A percentile compares a stretch with the other conserved stretches of the same genome.
Evolutionary conservation across 192 early-diverging fungal species (phyloP).

Genomic region (Funneliformis geosporum): DNA sequence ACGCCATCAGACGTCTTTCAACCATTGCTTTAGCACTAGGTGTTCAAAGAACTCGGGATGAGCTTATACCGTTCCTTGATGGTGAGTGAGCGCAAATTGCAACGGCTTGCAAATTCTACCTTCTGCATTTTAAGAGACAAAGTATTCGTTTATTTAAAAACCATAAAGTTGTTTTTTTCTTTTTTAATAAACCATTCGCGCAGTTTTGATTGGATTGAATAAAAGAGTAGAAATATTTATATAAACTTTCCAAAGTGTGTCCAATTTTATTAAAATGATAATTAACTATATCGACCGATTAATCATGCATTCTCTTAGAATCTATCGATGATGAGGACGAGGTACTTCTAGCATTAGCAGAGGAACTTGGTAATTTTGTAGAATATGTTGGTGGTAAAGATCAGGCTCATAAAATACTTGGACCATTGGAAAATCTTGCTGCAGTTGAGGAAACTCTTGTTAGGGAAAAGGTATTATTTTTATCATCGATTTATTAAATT

Average conservation of each 20-base stretch:
- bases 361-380: conserved; percentile 91
- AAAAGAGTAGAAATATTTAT: too few relatives aligned
- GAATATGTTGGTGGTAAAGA: conserved; percentile 90
- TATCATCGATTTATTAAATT: not conserved
- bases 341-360: conserved; percentile 88
- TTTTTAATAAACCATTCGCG: too few relatives aligned
- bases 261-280: conserved; percentile 20
- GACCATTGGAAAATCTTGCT: conserved; percentile 94
- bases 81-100: conserved; percentile 53
- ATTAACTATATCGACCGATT: not conserved
- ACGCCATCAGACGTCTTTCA: conserved; percentile 77
- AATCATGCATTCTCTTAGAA: conserved; percentile 57
- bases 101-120: not conserved
- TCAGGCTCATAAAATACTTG: conserved; percentile 82
- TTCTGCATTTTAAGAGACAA: not conserved
- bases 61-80: conserved; percentile 98
- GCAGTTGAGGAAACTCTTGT: conserved; percentile 98
- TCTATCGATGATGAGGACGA: conserved; percentile 99
- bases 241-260: not conserved
- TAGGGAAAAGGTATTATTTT: conserved; percentile 85
- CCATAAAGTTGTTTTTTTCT: not conserved
- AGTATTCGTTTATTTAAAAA: not conserved
- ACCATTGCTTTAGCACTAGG: conserved; percentile 94
- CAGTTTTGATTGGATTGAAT: too few relatives aligned
- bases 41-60: conserved; percentile 88